Evolutionary conservation across 768 basidiomycete genomes (phyloP).

Genomic region (Wakefieldia striispora): DNA sequence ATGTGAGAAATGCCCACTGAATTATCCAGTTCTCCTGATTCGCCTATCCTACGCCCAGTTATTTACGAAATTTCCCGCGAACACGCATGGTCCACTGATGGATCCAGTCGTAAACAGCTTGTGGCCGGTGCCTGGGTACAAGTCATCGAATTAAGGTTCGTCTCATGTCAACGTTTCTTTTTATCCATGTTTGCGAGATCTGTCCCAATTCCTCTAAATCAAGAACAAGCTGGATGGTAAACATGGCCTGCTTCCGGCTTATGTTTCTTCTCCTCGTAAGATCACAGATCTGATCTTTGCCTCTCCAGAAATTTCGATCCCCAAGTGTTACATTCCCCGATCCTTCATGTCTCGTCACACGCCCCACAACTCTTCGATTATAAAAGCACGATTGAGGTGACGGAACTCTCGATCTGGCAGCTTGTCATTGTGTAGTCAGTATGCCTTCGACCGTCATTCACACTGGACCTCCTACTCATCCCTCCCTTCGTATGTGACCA

Average conservation of each 20-base stretch:
- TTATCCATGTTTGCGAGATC: constrained; percentile 25
- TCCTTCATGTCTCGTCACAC: constrained; percentile 16
- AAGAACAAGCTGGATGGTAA: constrained; percentile 12
- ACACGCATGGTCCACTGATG: constrained; percentile 14
- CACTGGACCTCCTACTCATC: constrained; percentile 29
- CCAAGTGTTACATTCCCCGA: constrained; percentile 17
- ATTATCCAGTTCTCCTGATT: constrained; percentile 14
- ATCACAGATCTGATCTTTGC: constrained; percentile 21
- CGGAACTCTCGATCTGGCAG: constrained; percentile 4
- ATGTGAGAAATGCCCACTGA: constrained; percentile 24
- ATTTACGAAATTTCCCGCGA: constrained; percentile 15
- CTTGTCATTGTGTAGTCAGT: constrained; percentile 3
- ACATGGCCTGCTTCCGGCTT: constrained; percentile 9
- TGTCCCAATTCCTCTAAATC: constrained; percentile 20
- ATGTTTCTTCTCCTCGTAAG: constrained; percentile 19
- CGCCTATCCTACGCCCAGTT: constrained; percentile 12
- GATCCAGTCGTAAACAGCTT: constrained; percentile 6
- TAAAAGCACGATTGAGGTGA: constrained; percentile 19
- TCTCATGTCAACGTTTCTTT: constrained; percentile 30
- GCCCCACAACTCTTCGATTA: constrained; percentile 16
- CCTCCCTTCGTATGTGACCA: constrained; percentile 28
- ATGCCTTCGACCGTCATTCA: constrained; percentile 19
- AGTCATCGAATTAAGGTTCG: constrained; percentile 28
- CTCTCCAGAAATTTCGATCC: constrained; percentile 12
- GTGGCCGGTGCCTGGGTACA: constrained; percentile 24